phyloP scores from a whole-genome alignment of 805 yeast genomes.

The Kregervanrija pseudodelftensis region DNA sequence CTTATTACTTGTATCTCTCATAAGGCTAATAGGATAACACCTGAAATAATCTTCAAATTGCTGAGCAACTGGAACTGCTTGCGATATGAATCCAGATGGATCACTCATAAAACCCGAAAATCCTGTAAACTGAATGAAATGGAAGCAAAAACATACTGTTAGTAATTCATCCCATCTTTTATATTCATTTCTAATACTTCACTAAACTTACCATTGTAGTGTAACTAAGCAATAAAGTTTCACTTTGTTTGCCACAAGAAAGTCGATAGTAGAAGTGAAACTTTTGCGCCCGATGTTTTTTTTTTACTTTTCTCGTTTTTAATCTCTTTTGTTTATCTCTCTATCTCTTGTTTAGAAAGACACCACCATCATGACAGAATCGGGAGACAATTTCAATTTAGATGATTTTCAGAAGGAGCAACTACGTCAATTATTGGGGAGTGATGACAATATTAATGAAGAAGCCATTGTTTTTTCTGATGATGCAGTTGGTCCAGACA shows the following conservation, averaged over 20 bases:
- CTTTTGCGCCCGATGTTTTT: too few species aligned
- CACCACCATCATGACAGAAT: slow-evolving; percentile 5
- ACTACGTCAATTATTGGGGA: slow-evolving; percentile 22
- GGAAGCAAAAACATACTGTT: not conserved
- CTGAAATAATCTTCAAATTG: slow-evolving; percentile 81
- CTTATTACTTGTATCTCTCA: slow-evolving; percentile 68
- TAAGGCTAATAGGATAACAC: slow-evolving; percentile 86
- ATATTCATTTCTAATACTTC: not conserved
- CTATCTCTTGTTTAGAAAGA: too few species aligned
- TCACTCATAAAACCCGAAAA: slow-evolving; percentile 18
- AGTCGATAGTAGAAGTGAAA: too few species aligned
- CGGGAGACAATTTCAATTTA: slow-evolving; percentile 17
- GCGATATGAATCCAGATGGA: slow-evolving; percentile 10
- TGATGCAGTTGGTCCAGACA: slow-evolving; percentile 15
- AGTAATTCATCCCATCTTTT: not conserved
- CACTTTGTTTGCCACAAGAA: too few species aligned
- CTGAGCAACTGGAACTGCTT: slow-evolving; percentile 16
- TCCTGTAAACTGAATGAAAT: slow-evolving; percentile 19
- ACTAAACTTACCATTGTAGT: slow-evolving; percentile 8
- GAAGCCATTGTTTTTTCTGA: slow-evolving; percentile 28
- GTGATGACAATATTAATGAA: slow-evolving; percentile 25
- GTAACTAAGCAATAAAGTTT: not conserved
- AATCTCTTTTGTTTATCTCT: too few species aligned
- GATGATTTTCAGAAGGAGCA: slow-evolving; percentile 20
- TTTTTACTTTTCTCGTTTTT: too few species aligned